phyloP scores from a whole-genome alignment of 225 moss, liverwort and hornwort species.

The Marchantia paleacea region DNA sequence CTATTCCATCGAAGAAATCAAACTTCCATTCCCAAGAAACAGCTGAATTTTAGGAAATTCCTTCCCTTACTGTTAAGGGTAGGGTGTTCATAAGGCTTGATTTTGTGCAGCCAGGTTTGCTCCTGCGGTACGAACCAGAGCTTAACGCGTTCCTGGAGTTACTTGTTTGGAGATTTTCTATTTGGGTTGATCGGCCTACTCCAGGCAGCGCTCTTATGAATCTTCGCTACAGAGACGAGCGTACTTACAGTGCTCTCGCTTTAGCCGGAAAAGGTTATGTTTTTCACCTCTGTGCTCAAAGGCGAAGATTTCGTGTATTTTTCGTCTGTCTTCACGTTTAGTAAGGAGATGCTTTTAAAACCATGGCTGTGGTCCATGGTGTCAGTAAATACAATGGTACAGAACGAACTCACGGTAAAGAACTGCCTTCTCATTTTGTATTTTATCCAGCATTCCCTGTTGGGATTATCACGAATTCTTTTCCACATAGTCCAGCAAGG shows the following conservation, averaged over 20 bases:
- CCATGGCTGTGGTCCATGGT: not conserved
- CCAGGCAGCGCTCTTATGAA: conserved; percentile 97
- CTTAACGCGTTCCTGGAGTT: conserved; percentile 87
- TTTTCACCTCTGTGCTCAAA: not conserved
- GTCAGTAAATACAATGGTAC: not conserved
- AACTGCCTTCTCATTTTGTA: not conserved
- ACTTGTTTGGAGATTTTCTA: conserved; percentile 92
- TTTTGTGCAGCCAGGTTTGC: conserved; percentile 97
- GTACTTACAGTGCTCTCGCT: conserved; percentile 57
- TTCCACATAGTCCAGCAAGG: not conserved
- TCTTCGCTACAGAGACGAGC: conserved; percentile 86
- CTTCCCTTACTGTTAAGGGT: not conserved
- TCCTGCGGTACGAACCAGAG: conserved; percentile 89
- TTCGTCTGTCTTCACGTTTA: not conserved
- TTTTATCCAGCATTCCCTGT: not conserved
- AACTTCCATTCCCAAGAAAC: no score
- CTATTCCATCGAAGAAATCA: no score
- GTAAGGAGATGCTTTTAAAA: not conserved
- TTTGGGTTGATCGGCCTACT: conserved; percentile 96
- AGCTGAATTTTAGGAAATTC: not conserved
- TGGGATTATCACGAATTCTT: not conserved
- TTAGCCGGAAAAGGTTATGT: conserved; percentile 64
- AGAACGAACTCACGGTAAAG: not conserved
- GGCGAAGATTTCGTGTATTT: not conserved
- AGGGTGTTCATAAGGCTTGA: conserved; percentile 18